Evolutionary conservation across 2,329 filamentous ascomycete species (phyloP), one percentile per base, ranked within the genome.

Genomic region (Zymoseptoria ardabiliae): DNA sequence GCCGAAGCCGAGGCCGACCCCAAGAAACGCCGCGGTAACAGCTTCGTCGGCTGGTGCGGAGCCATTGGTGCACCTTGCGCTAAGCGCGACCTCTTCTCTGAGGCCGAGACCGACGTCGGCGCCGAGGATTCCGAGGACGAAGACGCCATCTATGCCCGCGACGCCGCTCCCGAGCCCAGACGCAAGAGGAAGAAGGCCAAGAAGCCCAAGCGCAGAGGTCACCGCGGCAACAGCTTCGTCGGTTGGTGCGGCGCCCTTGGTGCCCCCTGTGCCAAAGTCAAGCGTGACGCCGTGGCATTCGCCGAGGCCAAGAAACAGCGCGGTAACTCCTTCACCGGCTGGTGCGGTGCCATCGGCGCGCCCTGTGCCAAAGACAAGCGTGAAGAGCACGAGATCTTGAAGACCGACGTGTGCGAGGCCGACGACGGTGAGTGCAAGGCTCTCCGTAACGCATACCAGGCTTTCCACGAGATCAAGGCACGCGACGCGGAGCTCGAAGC

Each of bases 191-290:
- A 41, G 35, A 41, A 59, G 41, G 56, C 65, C 62, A 53, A 63
- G 54, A 63, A 64, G 57, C 50, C 63, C 62, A 59, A 64, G 28
- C 58, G 56, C 9, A 22, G 48, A 8, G 22, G 41, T 28, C 21
- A 10, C 22, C 25, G 35, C 7, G 20, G 21, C 56, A 56, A 58
- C 23, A 56, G 63, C 50, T 54, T 52, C 41, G 60, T 70, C 59
- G 58, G 69, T 4, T 72, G 71, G 64, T 79, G 78, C 67, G 63
- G 72, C 62, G 68, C 71, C 45, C 70, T 70, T 28, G 77, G 78
- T 35, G 70, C 76, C 64, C 63, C 72, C 22, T 81, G 79, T 75
- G 75, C 70, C 69, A 76, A 77, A 66, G 72, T 74, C 76, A 50
- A 78, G 69, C 28, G 76, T 65, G 56, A 66, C 69, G 25, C 72